Evolutionary conservation across 768 basidiomycete species (phyloP), one percentile per base, ranked within the genome.

Genomic region (Lactarius sanguifluus): DNA sequence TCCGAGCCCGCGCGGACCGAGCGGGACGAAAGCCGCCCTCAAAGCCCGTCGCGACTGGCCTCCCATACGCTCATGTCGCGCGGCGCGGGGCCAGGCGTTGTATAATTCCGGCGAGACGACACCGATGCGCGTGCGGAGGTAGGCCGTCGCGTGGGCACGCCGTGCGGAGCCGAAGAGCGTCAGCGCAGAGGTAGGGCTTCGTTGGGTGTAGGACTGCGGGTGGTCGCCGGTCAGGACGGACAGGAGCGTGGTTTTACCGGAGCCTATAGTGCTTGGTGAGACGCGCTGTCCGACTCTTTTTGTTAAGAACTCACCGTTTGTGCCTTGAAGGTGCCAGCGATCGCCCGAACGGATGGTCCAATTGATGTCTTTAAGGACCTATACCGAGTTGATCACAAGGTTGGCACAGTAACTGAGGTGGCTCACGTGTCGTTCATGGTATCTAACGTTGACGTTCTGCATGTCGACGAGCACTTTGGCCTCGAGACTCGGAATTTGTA

Each of bases 171-270:
- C 80, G 70, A 92, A 88, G 66, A 93, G 81, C 13, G 73, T 72
- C 20, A 92, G 80, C 30, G 78, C 78, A 64, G 82, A 68, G 75
- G 55, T 47, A 23, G 76, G 74, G 1, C 57, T 58, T 32, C 75
- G 75, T 73, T 93, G 91, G 5, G 88, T 88, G 79, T 90, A 98
- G 1, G 96, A 98, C 68, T 94, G 92, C 0, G 96, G 96, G 75
- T 98, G 96, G 74, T 96, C 94, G 30, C 96, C 96, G 0, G 94
- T 94, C 45, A 99, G 78, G 36, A 98, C 76, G 20, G 96, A 88
- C 25, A 98, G 81, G 7, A 98, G 87, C 0, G 96, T 98, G 0
- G 95, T 95, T 79, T 98, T 99, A 18, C 96, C 96, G 0, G 93
- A 94, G 55, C 96, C 92, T 92, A 15, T 16, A 2, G 25, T 23